These are phyloP conservation scores for Suhomyces maxii DNA, from an alignment of 1,139 yeast genomes.

Conservation along the genomic window DNA sequence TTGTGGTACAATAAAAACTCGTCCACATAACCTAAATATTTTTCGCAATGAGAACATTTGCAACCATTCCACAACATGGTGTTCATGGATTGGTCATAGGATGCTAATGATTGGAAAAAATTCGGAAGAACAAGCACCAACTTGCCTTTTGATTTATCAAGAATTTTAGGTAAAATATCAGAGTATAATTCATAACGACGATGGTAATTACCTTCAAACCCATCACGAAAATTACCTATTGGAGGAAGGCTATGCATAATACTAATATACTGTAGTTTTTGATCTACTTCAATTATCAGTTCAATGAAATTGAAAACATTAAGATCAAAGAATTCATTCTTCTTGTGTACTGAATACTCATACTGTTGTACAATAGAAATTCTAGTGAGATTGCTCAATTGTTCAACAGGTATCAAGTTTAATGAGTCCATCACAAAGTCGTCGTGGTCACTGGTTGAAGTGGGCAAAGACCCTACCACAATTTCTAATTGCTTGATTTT, in stretches of 20 bases:
- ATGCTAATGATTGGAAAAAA: constrained; percentile 55
- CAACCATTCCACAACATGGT: constrained; percentile 78
- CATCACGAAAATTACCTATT: constrained; percentile 42
- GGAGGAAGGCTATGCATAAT: constrained; percentile 54
- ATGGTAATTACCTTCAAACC: constrained; percentile 69
- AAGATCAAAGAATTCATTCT: constrained; percentile 59
- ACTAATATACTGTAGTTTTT: constrained; percentile 35
- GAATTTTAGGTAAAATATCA: constrained; percentile 46
- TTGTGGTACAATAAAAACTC: constrained; percentile 61
- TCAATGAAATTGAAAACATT: constrained; percentile 45
- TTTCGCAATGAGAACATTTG: constrained; percentile 54
- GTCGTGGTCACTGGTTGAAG: not conserved
- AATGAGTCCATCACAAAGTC: constrained; percentile 8
- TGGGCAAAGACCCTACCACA: constrained; percentile 20
- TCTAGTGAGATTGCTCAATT: constrained; percentile 24
- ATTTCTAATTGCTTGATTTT: constrained; percentile 25
- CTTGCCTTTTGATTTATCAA: constrained; percentile 20
- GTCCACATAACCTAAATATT: constrained; percentile 53
- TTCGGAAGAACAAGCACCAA: constrained; percentile 55
- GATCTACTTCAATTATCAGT: constrained; percentile 19
- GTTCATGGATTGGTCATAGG: constrained; percentile 70
- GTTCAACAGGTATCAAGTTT: constrained; percentile 12
- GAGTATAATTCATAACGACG: constrained; percentile 55
- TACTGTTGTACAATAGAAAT: constrained; percentile 51
- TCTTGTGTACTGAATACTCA: constrained; percentile 45